Conservation (phyloP, 192 early-diverging fungal genomes). For the Rhizoclosmatium sp. region DNA sequence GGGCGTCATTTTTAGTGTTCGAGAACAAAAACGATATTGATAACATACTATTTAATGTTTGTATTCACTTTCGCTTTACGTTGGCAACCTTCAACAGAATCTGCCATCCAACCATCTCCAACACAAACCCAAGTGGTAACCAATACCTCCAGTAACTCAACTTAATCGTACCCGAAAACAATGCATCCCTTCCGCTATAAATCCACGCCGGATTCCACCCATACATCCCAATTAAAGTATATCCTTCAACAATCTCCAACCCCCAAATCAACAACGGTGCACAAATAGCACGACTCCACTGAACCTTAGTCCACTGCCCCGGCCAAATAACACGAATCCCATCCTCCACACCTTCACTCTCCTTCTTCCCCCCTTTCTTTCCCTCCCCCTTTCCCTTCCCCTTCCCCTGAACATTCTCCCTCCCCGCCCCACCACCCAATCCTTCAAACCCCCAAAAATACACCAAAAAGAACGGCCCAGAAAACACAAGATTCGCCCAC, state of each 20-base stretch:
- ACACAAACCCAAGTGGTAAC: slow-evolving; percentile 19
- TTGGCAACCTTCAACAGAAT: not conserved
- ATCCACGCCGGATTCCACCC: slow-evolving; percentile 45
- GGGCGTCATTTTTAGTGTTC: not conserved
- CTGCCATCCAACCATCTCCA: slow-evolving; percentile 4
- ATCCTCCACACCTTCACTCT: not conserved
- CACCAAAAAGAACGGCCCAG: slow-evolving; percentile 5
- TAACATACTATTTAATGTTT: not conserved
- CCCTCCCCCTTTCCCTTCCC: too few species aligned
- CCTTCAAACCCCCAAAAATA: slow-evolving; percentile 1
- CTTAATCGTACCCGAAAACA: slow-evolving; percentile 35
- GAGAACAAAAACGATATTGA: too few species aligned
- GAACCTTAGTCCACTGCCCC: not conserved
- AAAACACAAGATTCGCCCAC: slow-evolving; percentile 17
- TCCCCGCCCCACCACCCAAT: not conserved
- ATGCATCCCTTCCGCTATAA: slow-evolving; percentile 34
- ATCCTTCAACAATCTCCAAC: slow-evolving; percentile 21
- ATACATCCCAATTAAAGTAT: slow-evolving; percentile 30
- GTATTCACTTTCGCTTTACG: not conserved
- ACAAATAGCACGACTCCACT: not conserved
- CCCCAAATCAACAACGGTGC: slow-evolving; percentile 25
- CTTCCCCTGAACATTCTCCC: not conserved
- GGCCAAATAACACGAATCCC: not conserved
- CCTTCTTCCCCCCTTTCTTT: not conserved
- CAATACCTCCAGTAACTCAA: slow-evolving; percentile 44